Evolutionary conservation across 768 basidiomycete species (phyloP).

Genomic region (Tricholoma terreum): DNA sequence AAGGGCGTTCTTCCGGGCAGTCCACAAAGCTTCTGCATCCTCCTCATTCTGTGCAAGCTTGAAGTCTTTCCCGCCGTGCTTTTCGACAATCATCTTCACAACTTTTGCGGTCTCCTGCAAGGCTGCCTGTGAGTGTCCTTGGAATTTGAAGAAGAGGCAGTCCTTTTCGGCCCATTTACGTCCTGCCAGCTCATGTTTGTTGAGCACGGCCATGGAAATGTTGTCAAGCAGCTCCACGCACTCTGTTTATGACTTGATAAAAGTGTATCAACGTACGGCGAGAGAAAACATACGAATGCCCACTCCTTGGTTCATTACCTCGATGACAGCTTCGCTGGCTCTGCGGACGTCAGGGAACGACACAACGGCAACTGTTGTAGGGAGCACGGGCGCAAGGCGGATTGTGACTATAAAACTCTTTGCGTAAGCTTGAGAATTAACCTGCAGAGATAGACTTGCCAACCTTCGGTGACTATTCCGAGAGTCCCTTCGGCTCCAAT

Average conservation of each 20-base stretch:
- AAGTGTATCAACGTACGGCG: not conserved
- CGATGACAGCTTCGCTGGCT: conserved; percentile 73
- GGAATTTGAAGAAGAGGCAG: conserved; percentile 85
- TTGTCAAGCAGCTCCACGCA: conserved; percentile 84
- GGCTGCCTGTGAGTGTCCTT: conserved; percentile 59
- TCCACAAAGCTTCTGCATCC: conserved; percentile 73
- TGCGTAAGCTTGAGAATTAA: not conserved
- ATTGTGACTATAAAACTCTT: conserved; percentile 59
- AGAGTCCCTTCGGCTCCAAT: conserved; percentile 80
- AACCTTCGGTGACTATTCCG: conserved; percentile 87
- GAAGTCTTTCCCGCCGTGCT: conserved; percentile 67
- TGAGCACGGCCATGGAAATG: conserved; percentile 60
- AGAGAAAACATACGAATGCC: conserved; percentile 59
- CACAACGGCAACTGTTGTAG: conserved; percentile 79
- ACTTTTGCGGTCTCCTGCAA: conserved; percentile 61
- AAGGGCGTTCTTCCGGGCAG: conserved; percentile 64
- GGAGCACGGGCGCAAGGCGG: conserved; percentile 74
- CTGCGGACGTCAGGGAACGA: conserved; percentile 73
- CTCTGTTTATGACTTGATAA: conserved; percentile 38
- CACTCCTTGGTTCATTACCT: conserved; percentile 69
- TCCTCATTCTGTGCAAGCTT: conserved; percentile 57
- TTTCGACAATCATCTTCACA: conserved; percentile 54
- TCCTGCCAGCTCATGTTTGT: conserved; percentile 49
- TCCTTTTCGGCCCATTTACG: conserved; percentile 62
- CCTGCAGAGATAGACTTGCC: not conserved